Percentiles rank a stretch among this genome's conserved stretches.
These are phyloP conservation scores for Penicillium canescens DNA, from an alignment of 495 filamentous ascomycete species.

Conservation along the genomic window DNA sequence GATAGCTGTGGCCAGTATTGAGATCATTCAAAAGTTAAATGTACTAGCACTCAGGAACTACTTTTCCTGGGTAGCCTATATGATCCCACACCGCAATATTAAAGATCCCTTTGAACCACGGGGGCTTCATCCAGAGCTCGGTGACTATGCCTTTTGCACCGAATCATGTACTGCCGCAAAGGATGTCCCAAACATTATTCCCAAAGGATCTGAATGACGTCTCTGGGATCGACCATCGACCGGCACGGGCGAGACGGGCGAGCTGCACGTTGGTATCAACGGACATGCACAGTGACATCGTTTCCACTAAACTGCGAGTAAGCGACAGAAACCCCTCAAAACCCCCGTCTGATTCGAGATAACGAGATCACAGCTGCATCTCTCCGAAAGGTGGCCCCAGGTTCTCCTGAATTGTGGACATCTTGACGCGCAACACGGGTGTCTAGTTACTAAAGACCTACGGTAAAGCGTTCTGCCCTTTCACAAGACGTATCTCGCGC, in stretches of 20 bases:
- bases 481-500: background rate
- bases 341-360: background rate
- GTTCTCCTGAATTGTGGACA: background rate
- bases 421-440: background rate
- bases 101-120: background rate
- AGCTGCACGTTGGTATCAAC: no score
- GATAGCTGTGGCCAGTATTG: background rate
- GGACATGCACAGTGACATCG: slow-evolving; percentile 5
- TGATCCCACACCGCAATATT: background rate
- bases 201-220: background rate
- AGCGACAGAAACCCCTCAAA: background rate
- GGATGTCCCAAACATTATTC: no score
- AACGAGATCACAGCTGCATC: background rate
- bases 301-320: background rate
- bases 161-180: no score
- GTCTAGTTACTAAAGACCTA: background rate
- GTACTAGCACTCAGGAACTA: background rate
- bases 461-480: background rate
- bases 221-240: background rate
- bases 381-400: background rate
- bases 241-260: background rate
- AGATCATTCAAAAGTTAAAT: background rate
- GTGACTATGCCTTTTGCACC: no score
- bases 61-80: background rate
- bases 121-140: background rate